Conservation (phyloP, 257 asterid species). For the Misopates orontium region DNA sequence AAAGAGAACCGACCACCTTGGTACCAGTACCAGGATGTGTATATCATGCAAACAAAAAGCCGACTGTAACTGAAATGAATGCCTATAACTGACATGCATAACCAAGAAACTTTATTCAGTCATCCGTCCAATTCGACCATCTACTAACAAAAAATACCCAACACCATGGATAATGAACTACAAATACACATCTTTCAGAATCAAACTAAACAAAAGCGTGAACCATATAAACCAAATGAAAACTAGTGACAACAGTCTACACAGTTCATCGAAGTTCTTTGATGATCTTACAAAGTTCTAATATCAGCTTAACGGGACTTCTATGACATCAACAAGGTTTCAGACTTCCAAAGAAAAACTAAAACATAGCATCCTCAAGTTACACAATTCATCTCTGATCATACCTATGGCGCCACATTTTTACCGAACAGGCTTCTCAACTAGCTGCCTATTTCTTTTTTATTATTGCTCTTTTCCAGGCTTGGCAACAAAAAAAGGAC, state of each 20-base stretch:
- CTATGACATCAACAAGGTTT: slow-evolving; percentile 13
- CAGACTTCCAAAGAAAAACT: slow-evolving; percentile 13
- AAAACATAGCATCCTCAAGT: slow-evolving; percentile 2
- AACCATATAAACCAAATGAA: slow-evolving; percentile 2
- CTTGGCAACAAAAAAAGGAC: slow-evolving; percentile 15
- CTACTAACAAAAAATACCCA: background rate
- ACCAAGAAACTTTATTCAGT: background rate
- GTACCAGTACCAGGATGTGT: background rate
- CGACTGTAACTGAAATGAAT: background rate
- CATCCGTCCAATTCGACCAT: background rate
- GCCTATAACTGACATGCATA: background rate
- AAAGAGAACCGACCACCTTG: background rate
- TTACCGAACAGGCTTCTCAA: slow-evolving; percentile 5
- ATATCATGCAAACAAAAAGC: slow-evolving; percentile 1
- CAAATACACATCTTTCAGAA: background rate
- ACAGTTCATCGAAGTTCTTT: background rate
- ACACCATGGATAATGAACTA: background rate
- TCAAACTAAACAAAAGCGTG: background rate
- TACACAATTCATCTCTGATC: slow-evolving; percentile 8
- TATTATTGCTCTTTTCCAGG: background rate
- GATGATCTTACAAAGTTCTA: slow-evolving; percentile 13
- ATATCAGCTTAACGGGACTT: slow-evolving; percentile 8
- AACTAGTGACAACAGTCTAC: background rate
- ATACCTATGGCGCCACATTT: slow-evolving; percentile 1
- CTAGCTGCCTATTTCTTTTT: background rate